Base-by-base conservation (phyloP, 352 stramenopile species). In the Pythium biforme region DNA sequence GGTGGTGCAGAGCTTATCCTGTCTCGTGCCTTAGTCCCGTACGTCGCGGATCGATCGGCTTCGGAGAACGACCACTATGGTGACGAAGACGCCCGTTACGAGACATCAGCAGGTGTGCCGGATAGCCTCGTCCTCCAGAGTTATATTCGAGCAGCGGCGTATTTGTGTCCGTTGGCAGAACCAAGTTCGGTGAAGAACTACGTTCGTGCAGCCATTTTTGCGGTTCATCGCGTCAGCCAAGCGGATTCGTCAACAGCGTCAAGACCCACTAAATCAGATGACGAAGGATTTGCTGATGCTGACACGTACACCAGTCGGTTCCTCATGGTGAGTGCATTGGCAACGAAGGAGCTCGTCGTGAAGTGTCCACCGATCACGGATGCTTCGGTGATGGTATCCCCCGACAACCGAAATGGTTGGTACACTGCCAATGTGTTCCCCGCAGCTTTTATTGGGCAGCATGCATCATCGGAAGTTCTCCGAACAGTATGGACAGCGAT, bases 51-150 rank as follows among this genome's bases (percentile, higher is more conserved):
- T 20, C 86, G 86, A 26, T 83, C 81, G 3, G 64, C 77, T 10
- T 74, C 68, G 6, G 85, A 94, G 63, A 91, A 90, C 55, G 82
- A 91, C 59, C 70, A 77, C 26, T 89, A 92, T 55, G 80, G 78
- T 3, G 80, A 89, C 43, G 77, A 88, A 55, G 75, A 79, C 41
- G 82, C 73, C 59, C 72, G 77, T 46, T 88, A 88, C 47, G 71
- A 76, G 20, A 53, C 43, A 0, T 55, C 48, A 2, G 53, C 48
- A 15, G 74, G 70, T 8, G 58, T 94, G 11, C 46, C 59, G 1
- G 85, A 94, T 53, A 77, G 75, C 17, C 59, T 94, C 20, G 80
- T 89, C 6, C 62, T 94, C 31, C 81, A 89, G 55, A 84, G 76
- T 54, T 92, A 94, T 48, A 84, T 81, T 26, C 79, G 83, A 40